Conservation (phyloP, 306 rosid genomes). For the Vigna mungo region DNA sequence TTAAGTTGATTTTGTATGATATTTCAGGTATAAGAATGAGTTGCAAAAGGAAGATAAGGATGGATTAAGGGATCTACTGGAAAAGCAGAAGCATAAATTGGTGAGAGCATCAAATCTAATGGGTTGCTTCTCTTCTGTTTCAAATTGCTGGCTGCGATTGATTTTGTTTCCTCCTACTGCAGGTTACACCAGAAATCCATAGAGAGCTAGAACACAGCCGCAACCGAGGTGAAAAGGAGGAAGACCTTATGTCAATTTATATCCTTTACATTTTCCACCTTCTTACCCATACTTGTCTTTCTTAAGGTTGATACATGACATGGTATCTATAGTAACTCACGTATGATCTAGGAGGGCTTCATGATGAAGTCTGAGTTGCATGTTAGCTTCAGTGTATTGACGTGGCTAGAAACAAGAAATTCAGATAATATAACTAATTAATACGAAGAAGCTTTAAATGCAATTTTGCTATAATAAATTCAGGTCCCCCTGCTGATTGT, state of each 20-base stretch:
- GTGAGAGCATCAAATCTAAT: slow-evolving; percentile 54
- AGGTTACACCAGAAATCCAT: slow-evolving; percentile 92
- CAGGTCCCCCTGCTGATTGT: neutral
- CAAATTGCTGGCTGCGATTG: slow-evolving; percentile 33
- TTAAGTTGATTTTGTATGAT: slow-evolving; percentile 2
- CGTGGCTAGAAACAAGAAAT: neutral
- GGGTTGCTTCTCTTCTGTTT: slow-evolving; percentile 21
- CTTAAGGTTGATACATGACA: neutral
- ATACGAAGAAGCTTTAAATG: neutral
- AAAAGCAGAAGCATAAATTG: slow-evolving; percentile 75
- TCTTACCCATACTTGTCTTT: neutral
- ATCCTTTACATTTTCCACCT: slow-evolving; percentile 61
- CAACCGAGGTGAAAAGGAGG: slow-evolving; percentile 93
- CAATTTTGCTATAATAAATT: neutral
- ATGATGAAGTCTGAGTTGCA: neutral
- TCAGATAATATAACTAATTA: slow-evolving; percentile 2
- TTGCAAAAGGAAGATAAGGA: slow-evolving; percentile 78
- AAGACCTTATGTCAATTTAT: slow-evolving; percentile 66
- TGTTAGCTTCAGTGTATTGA: slow-evolving; percentile 1
- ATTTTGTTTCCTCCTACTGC: slow-evolving; percentile 32
- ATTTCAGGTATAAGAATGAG: slow-evolving; percentile 87
- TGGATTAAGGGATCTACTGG: slow-evolving; percentile 69
- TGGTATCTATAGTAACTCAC: slow-evolving; percentile 8
- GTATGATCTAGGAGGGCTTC: slow-evolving; percentile 4
- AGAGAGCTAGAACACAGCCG: slow-evolving; percentile 81